A percentile compares a stretch with the other conserved stretches of the same genome.
Evolutionary conservation across 352 stramenopile species (phyloP).

Genomic region (Salisapilia sapeloensis): DNA sequence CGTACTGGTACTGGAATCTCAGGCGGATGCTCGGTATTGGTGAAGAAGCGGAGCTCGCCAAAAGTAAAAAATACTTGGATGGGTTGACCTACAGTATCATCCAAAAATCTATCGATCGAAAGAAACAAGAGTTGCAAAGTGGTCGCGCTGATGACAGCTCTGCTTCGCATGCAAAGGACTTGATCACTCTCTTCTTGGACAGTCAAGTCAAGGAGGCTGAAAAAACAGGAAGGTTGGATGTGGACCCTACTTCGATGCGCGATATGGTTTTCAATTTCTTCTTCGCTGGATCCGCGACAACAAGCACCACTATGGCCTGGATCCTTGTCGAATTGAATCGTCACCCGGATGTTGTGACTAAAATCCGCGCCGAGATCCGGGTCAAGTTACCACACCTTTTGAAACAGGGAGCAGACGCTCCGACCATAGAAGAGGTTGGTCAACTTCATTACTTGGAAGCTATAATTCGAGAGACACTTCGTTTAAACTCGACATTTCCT

Average conservation of each 20-base stretch:
- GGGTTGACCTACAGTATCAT: conserved; percentile 6
- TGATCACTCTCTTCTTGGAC: conserved; percentile 11
- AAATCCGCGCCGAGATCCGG: conserved; percentile 17
- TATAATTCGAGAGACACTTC: conserved; percentile 41
- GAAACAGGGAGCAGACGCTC: too few species aligned
- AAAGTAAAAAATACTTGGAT: conserved; percentile 7
- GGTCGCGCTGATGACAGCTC: background rate
- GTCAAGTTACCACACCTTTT: conserved; percentile 9
- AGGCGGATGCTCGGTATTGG: conserved; percentile 12
- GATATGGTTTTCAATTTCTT: conserved; percentile 51
- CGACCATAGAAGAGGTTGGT: conserved; percentile 22
- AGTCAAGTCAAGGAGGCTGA: conserved; percentile 1
- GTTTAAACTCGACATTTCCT: conserved; percentile 37
- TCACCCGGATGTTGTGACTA: conserved; percentile 17
- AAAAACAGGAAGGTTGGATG: background rate
- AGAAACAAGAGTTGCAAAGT: background rate
- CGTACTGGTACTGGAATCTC: conserved; percentile 26
- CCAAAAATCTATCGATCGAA: conserved; percentile 4
- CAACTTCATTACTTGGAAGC: conserved; percentile 47
- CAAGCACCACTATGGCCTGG: conserved; percentile 26
- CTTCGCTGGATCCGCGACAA: conserved; percentile 38
- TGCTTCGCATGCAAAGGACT: conserved; percentile 3
- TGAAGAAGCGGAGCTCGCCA: conserved; percentile 9
- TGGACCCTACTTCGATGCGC: conserved; percentile 9
- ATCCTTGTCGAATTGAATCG: conserved; percentile 36